Base-by-base conservation (phyloP, 1,284 basidiomycete species). In the Cerrena zonata region DNA sequence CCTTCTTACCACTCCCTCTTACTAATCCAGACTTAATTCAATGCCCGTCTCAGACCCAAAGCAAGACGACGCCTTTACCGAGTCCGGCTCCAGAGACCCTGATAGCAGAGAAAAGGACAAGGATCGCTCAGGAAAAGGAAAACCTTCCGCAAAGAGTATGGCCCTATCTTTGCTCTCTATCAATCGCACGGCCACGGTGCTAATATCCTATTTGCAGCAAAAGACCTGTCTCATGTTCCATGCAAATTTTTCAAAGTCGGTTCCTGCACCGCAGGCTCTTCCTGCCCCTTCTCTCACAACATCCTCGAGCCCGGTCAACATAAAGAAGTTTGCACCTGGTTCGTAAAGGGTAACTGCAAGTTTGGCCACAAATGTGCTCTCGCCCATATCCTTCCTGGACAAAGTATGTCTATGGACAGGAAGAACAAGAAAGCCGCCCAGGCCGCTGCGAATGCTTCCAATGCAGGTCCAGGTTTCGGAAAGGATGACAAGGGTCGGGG, bases 391-490 rank as follows among this genome's bases (percentile, higher is more conserved):
- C 77, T 95, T 2, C 94, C 94, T 2, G 95, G 94, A 3, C 94
- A 98, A 71, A 87, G 81, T 58, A 85, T 94, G 83, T 82, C 88
- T 11, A 96, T 97, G 91, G 95, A 99, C 67, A 77, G 94, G 58
- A 95, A 96, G 77, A 98, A 99, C 73, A 98, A 98, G 78, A 93
- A 95, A 63, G 89, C 91, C 10, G 92, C 93, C 1, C 94, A 97
- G 63, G 74, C 80, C 39, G 86, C 80, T 22, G 71, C 76, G 4
- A 68, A 64, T 5, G 68, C 81, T 22, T 77, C 74, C 11, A 73
- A 74, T 30, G 70, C 55, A 73, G 57, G 69, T 23, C 7, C 18
- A n/a, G 30, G 30, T 5, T 23, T 23, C 27, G 19, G 27, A n/a
- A 27, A 11, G 25, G 22, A 26, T 21, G 12, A 13, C 4, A 27